These are phyloP conservation scores for Podospora tetraspora DNA, from an alignment of 495 filamentous ascomycete genomes.

Conservation along the genomic window DNA sequence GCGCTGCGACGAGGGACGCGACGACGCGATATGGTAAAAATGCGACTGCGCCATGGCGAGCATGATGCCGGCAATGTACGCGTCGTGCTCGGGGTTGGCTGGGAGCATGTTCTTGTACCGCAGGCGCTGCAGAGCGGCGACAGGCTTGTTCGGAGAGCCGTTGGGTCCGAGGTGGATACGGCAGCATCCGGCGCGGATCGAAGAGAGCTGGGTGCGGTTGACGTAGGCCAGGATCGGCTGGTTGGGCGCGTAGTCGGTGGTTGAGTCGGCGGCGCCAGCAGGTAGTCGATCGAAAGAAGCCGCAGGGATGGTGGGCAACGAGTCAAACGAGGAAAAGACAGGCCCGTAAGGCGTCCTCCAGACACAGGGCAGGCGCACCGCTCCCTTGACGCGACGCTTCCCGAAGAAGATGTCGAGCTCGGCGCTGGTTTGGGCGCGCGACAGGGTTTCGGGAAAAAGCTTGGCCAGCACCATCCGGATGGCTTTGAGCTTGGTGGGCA, in stretches of 20 bases:
- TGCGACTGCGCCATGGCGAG: constrained; percentile 44
- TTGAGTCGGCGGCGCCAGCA: constrained; percentile 4
- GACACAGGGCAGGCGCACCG: constrained; percentile 31
- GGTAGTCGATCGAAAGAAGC: constrained; percentile 20
- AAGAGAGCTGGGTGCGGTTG: constrained; percentile 30
- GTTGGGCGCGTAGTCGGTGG: constrained; percentile 18
- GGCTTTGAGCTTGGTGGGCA: constrained; percentile 24
- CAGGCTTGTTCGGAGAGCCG: constrained; percentile 28
- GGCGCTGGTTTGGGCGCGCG: constrained; percentile 17
- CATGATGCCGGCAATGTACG: constrained; percentile 38
- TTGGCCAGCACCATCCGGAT: constrained; percentile 32
- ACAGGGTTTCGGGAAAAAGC: constrained; percentile 33
- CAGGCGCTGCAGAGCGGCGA: constrained; percentile 32
- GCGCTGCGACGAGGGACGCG: constrained; percentile 14
- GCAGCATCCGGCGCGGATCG: constrained; percentile 32
- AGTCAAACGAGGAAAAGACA: constrained; percentile 31
- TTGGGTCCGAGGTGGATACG: constrained; percentile 26
- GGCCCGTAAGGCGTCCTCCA: constrained; percentile 28
- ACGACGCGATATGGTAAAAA: constrained; percentile 28
- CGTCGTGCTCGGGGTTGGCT: constrained; percentile 36
- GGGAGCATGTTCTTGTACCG: constrained; percentile 38
- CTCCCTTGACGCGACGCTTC: constrained; percentile 22
- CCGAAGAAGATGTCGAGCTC: constrained; percentile 40
- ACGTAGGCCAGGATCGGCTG: constrained; percentile 40
- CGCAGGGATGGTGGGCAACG: constrained; percentile 29